Conservation (phyloP, 352 stramenopile species). For the Aphanomyces astaci region DNA sequence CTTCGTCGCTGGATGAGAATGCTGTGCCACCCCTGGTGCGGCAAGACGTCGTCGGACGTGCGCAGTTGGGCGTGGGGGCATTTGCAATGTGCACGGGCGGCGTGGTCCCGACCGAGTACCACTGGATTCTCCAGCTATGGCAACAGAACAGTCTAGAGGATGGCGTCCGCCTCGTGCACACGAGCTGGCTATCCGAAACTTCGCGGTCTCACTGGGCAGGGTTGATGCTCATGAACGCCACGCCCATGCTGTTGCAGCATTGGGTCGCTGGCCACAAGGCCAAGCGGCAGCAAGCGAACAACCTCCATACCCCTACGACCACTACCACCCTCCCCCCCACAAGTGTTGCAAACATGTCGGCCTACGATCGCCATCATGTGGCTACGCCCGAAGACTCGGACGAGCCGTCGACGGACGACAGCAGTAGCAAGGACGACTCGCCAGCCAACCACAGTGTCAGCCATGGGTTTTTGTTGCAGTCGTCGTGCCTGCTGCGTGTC, state of each 20-base stretch:
- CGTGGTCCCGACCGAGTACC: background rate
- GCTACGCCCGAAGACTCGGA: background rate
- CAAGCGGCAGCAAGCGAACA: too few species aligned
- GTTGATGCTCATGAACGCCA: slow-evolving; percentile 5
- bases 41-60: background rate
- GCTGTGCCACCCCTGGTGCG: background rate
- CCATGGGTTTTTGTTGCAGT: background rate
- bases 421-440: background rate
- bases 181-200: background rate
- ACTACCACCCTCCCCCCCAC: too few species aligned
- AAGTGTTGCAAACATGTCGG: background rate
- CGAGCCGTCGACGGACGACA: background rate
- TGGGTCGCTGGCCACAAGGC: background rate
- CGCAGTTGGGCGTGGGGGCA: background rate
- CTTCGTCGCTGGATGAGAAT: background rate
- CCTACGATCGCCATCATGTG: background rate
- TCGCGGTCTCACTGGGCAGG: slow-evolving; percentile 1
- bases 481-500: background rate
- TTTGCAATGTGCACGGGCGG: background rate
- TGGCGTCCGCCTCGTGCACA: background rate
- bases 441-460: background rate
- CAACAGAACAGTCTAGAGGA: background rate
- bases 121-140: slow-evolving; percentile 1
- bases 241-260: slow-evolving; percentile 11
- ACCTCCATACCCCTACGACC: too few species aligned